These are phyloP conservation scores for Globisporangium yorkense DNA, from an alignment of 352 stramenopile species.

Conservation along the genomic window DNA sequence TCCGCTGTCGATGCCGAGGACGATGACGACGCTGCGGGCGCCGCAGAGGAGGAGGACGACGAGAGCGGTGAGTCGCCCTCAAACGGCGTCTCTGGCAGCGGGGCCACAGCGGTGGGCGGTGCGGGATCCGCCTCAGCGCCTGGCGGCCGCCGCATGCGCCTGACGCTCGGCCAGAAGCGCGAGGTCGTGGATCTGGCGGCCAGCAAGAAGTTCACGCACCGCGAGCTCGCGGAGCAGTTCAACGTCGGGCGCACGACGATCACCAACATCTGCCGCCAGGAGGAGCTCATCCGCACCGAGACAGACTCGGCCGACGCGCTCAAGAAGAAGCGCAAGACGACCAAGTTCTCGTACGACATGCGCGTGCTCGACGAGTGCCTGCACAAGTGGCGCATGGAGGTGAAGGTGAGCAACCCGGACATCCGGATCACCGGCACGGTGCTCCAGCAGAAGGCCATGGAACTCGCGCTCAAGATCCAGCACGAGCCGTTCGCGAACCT, in stretches of 20 bases:
- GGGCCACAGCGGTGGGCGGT: slow-evolving; percentile 6
- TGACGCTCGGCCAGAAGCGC: slow-evolving; percentile 83
- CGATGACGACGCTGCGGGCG: background rate
- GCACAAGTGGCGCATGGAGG: slow-evolving; percentile 86
- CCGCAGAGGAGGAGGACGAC: background rate
- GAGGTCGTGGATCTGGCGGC: slow-evolving; percentile 77
- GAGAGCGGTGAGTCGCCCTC: background rate
- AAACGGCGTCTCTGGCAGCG: background rate
- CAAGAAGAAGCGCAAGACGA: slow-evolving; percentile 86
- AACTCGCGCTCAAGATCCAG: slow-evolving; percentile 70
- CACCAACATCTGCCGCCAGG: slow-evolving; percentile 84
- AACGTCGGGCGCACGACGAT: slow-evolving; percentile 75
- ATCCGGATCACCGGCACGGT: slow-evolving; percentile 75
- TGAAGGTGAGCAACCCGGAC: slow-evolving; percentile 73
- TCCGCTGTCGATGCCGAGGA: slow-evolving; percentile 16
- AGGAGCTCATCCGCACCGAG: slow-evolving; percentile 75
- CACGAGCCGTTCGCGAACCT: slow-evolving; percentile 64
- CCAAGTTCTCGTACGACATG: slow-evolving; percentile 80
- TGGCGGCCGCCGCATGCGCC: slow-evolving; percentile 47
- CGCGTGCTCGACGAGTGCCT: slow-evolving; percentile 76
- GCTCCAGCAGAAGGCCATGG: slow-evolving; percentile 81
- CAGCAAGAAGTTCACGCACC: slow-evolving; percentile 84
- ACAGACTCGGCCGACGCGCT: slow-evolving; percentile 80
- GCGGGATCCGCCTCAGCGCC: slow-evolving; percentile 7
- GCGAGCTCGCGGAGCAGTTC: slow-evolving; percentile 80